Percentiles rank a stretch among this genome's conserved stretches.
Evolutionary conservation across 768 basidiomycete genomes (phyloP).

Genomic region (Lyophyllum semitale): DNA sequence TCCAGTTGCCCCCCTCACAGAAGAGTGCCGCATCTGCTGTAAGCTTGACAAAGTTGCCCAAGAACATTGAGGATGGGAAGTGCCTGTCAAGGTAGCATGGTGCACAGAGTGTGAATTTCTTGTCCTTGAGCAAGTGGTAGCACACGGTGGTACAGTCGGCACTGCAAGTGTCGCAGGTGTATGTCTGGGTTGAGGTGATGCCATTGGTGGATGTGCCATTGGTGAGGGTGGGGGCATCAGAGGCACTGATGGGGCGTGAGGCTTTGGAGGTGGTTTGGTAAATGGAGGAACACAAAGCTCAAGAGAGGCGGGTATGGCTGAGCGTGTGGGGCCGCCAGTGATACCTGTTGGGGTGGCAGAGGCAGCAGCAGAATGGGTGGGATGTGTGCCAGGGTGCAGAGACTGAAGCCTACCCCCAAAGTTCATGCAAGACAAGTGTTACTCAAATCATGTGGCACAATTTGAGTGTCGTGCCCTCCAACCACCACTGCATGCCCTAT

Average conservation of each 20-base stretch:
- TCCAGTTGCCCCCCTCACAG: conserved; percentile 63
- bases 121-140: conserved; percentile 92
- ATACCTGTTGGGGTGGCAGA: not conserved
- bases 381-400: conserved; percentile 79
- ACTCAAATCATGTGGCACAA: too few species aligned
- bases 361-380: conserved; percentile 43
- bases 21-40: conserved; percentile 45
- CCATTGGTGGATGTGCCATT: conserved; percentile 48
- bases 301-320: conserved; percentile 67
- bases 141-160: conserved; percentile 87
- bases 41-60: conserved; percentile 94
- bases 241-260: conserved; percentile 65
- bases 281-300: conserved; percentile 85
- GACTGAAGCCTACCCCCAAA: conserved; percentile 95
- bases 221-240: conserved; percentile 68
- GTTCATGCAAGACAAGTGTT: too few species aligned
- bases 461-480: too few species aligned
- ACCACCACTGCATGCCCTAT: too few species aligned
- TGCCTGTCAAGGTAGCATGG: conserved; percentile 95
- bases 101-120: conserved; percentile 87
- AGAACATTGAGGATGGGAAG: conserved; percentile 95
- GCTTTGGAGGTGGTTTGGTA: conserved; percentile 88
- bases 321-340: conserved; percentile 40
- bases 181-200: conserved; percentile 38
- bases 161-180: conserved; percentile 92